Conservation (phyloP, 768 basidiomycete species). For the Mycena vitilis region DNA sequence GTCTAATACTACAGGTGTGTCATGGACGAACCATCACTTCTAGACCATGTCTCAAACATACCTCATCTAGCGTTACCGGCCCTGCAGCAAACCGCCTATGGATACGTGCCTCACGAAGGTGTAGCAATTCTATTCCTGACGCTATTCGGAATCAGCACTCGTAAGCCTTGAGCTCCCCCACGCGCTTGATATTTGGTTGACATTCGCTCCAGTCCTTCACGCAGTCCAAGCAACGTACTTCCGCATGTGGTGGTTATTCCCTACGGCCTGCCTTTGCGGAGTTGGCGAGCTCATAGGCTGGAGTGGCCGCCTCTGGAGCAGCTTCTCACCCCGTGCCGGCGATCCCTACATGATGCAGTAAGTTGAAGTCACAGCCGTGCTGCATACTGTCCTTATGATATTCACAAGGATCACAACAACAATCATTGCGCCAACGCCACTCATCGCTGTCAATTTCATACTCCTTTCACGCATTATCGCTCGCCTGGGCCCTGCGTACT, state of each 20-base stretch:
- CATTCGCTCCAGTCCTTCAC: conserved; percentile 54
- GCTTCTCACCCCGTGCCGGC: conserved; percentile 38
- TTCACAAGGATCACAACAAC: conserved; percentile 52
- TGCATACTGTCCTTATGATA: background rate
- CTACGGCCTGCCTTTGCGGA: conserved; percentile 55
- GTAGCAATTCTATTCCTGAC: conserved; percentile 50
- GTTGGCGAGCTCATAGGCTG: conserved; percentile 57
- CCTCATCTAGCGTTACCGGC: background rate
- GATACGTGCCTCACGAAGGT: conserved; percentile 30
- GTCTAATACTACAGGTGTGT: conserved; percentile 11
- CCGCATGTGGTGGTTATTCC: conserved; percentile 64
- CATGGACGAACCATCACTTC: background rate
- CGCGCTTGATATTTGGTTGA: background rate
- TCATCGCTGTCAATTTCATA: conserved; percentile 45
- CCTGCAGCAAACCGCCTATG: background rate
- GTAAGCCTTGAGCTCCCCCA: conserved; percentile 39
- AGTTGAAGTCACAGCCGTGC: conserved; percentile 26
- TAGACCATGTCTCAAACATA: background rate
- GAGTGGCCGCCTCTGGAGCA: conserved; percentile 67
- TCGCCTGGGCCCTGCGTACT: conserved; percentile 50
- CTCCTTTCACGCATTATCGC: conserved; percentile 50
- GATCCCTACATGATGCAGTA: conserved; percentile 57
- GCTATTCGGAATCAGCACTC: conserved; percentile 52
- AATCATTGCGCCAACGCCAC: conserved; percentile 66
- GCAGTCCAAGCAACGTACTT: conserved; percentile 54